These are phyloP conservation scores for Suaeda aralocaspica DNA, from an alignment of 148 eudicot species.

Conservation along the genomic window DNA sequence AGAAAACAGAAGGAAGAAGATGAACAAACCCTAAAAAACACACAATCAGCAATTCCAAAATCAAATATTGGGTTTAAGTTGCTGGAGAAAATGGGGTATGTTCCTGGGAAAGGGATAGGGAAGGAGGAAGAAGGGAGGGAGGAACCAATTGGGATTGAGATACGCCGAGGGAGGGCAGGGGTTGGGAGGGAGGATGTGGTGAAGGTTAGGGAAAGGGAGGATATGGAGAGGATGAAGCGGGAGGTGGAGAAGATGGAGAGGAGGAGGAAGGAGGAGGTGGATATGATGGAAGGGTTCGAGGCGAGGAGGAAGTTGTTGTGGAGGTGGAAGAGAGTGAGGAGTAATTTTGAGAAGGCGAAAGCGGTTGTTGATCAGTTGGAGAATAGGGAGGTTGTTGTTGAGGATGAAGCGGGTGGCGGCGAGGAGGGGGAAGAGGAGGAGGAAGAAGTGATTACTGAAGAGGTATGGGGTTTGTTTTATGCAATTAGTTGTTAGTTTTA, in stretches of 20 bases:
- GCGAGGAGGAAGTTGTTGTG: conserved; percentile 57
- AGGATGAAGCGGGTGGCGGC: conserved; percentile 36
- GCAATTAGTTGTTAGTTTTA: neutral
- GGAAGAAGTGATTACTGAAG: conserved; percentile 67
- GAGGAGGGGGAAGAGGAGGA: conserved; percentile 52
- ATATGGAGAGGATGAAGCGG: conserved; percentile 58
- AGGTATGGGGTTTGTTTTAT: conserved; percentile 42
- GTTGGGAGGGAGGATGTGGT: conserved; percentile 77
- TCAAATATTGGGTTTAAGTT: conserved; percentile 79
- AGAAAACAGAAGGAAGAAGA: conserved; percentile 64
- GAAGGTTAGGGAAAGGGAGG: too few relatives aligned
- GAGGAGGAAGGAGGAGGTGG: conserved; percentile 46
- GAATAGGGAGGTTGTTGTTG: conserved; percentile 57
- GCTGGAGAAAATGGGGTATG: conserved; percentile 81
- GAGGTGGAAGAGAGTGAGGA: conserved; percentile 46
- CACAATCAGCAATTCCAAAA: conserved; percentile 67
- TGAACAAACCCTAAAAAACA: conserved; percentile 51
- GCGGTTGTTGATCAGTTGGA: conserved; percentile 74
- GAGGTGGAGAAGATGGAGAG: conserved; percentile 43
- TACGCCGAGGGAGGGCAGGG: conserved; percentile 71
- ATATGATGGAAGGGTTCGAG: conserved; percentile 60
- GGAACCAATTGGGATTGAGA: conserved; percentile 70
- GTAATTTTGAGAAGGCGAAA: conserved; percentile 59
- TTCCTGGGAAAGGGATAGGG: conserved; percentile 67
- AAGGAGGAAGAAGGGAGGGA: conserved; percentile 70